A percentile compares a stretch with the other conserved stretches of the same genome.
Evolutionary conservation across 768 basidiomycete genomes (phyloP).

Genomic region (Pleurotus tuoliensis): DNA sequence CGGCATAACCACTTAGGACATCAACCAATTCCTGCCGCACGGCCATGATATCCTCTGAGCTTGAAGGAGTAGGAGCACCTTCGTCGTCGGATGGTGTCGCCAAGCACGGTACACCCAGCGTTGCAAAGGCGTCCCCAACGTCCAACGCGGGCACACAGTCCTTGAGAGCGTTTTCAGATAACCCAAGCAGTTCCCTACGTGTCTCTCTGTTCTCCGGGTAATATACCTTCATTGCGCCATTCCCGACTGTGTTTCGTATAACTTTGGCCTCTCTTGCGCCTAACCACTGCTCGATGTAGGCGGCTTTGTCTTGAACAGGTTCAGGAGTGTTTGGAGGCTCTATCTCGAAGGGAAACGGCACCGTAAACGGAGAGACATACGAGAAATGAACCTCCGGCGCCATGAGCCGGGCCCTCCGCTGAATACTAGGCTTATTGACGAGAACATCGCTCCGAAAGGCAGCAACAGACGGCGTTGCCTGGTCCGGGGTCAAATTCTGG

Average conservation of each 20-base stretch:
- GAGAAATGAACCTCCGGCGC: constrained; percentile 63
- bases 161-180: constrained; percentile 62
- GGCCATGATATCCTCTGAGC: constrained; percentile 30
- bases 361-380: constrained; percentile 78
- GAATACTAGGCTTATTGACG: constrained; percentile 53
- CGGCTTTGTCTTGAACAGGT: constrained; percentile 46
- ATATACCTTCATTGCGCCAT: constrained; percentile 40
- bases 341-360: constrained; percentile 81
- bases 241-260: constrained; percentile 12
- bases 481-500: constrained; percentile 55
- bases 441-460: constrained; percentile 50
- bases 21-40: constrained; percentile 74
- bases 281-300: constrained; percentile 78
- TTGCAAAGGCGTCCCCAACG: constrained; percentile 75
- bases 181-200: constrained; percentile 58
- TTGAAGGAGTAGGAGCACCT: constrained; percentile 25
- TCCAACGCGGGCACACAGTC: constrained; percentile 85
- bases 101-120: constrained; percentile 61
- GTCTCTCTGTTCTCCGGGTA: constrained; percentile 47
- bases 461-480: constrained; percentile 45
- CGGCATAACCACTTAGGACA: constrained; percentile 73
- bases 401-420: constrained; percentile 65
- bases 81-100: constrained; percentile 33
- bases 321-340: constrained; percentile 47
- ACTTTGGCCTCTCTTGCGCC: constrained; percentile 56